phyloP scores from a whole-genome alignment of 2,329 filamentous ascomycete genomes.

The Penicillium brasilianum region DNA sequence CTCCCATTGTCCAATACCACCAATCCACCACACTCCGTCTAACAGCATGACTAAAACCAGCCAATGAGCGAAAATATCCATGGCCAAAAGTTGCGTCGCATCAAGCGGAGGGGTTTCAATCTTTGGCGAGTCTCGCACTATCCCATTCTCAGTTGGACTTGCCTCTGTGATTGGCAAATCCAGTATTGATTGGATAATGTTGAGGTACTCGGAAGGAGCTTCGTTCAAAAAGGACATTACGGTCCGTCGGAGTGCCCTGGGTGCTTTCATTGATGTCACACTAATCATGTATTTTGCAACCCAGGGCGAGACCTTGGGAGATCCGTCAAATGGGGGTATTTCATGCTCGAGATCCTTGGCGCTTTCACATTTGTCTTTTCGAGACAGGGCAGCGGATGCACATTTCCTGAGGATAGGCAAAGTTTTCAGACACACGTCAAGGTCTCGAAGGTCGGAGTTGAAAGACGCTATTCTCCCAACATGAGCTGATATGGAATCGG shows the following conservation, averaged over 20 bases:
- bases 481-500: background rate
- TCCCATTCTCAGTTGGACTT: background rate
- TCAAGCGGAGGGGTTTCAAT: background rate
- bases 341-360: background rate
- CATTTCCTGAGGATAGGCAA: background rate
- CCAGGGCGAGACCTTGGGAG: background rate
- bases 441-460: background rate
- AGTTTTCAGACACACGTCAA: background rate
- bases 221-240: conserved; percentile 3
- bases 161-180: background rate
- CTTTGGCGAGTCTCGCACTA: background rate
- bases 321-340: background rate
- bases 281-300: conserved; percentile 1
- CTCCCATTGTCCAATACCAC: conserved; percentile 35
- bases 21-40: conserved; percentile 44
- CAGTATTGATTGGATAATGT: background rate
- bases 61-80: conserved; percentile 1
- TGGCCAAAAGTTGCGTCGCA: background rate
- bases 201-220: background rate
- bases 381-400: background rate
- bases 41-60: conserved; percentile 38
- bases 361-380: background rate
- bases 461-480: background rate
- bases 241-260: background rate
- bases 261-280: background rate